These are phyloP conservation scores for Boletus subparvulus DNA, from an alignment of 768 basidiomycete species.

Conservation along the genomic window DNA sequence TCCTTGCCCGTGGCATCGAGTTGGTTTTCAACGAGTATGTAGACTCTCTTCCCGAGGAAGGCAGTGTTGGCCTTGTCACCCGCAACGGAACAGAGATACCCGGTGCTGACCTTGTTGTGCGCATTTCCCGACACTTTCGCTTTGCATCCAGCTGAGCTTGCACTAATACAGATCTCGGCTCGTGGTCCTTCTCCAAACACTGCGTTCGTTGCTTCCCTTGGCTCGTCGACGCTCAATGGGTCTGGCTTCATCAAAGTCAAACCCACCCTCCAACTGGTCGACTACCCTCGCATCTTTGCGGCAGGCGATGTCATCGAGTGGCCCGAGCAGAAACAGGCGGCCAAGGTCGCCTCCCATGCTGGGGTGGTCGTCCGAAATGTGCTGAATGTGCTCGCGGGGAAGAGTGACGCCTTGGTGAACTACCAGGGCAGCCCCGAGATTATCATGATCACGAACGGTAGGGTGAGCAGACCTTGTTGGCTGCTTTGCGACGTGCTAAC, in stretches of 20 bases:
- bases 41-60: conserved; percentile 43
- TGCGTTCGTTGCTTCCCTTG: conserved; percentile 49
- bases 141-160: not conserved
- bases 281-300: conserved; percentile 58
- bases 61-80: conserved; percentile 44
- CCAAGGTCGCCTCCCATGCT: conserved; percentile 48
- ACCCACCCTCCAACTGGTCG: conserved; percentile 55
- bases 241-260: conserved; percentile 49
- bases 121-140: conserved; percentile 13
- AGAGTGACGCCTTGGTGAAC: conserved; percentile 29
- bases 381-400: conserved; percentile 41
- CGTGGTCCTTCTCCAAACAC: conserved; percentile 50
- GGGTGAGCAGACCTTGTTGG: conserved; percentile 36
- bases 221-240: conserved; percentile 33
- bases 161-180: conserved; percentile 21
- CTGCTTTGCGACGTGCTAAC: conserved; percentile 1
- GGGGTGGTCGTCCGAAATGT: conserved; percentile 50
- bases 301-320: conserved; percentile 65
- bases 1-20: conserved; percentile 46
- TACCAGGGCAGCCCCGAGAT: conserved; percentile 54
- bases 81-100: conserved; percentile 48
- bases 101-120: conserved; percentile 58
- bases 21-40: conserved; percentile 53
- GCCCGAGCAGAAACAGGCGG: conserved; percentile 59
- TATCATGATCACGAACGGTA: conserved; percentile 55